Evolutionary conservation across 176 grass and related monocot species (phyloP).

Genomic region (Phoenix roebelenii): DNA sequence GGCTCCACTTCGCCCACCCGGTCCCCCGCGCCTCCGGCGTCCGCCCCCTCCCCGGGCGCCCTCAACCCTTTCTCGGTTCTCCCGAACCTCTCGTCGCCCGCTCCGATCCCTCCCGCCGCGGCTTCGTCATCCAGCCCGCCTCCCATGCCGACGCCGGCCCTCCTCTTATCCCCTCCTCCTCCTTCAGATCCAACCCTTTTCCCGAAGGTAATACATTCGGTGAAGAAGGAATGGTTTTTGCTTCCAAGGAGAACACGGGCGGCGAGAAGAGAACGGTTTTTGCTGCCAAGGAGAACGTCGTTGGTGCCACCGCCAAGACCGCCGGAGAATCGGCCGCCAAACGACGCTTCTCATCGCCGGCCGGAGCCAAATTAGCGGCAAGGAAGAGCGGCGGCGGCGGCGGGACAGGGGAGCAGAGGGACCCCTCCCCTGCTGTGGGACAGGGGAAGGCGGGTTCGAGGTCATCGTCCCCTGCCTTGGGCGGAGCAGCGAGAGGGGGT

Average conservation of each 20-base stretch:
- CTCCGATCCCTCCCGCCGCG: slow-evolving; percentile 21
- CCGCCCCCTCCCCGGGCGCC: slow-evolving; percentile 42
- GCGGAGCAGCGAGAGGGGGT: background rate
- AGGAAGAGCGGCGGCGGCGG: slow-evolving; percentile 5
- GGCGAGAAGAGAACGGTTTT: slow-evolving; percentile 24
- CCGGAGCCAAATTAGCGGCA: slow-evolving; percentile 19
- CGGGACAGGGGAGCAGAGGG: background rate
- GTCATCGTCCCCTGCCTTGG: slow-evolving; percentile 29
- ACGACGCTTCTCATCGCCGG: slow-evolving; percentile 58
- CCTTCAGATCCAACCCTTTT: background rate
- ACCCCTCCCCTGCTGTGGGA: slow-evolving; percentile 22
- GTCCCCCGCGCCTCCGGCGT: slow-evolving; percentile 69
- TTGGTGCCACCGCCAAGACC: slow-evolving; percentile 9
- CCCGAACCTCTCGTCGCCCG: slow-evolving; percentile 56
- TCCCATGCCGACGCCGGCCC: slow-evolving; percentile 39
- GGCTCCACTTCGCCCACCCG: slow-evolving; percentile 53
- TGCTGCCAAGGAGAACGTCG: slow-evolving; percentile 41
- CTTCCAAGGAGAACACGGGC: no score
- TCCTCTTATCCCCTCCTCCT: slow-evolving; percentile 52
- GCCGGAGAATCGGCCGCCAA: background rate
- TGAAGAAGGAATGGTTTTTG: no score
- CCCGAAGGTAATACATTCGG: background rate
- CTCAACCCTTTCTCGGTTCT: slow-evolving; percentile 30
- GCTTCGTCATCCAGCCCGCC: slow-evolving; percentile 65
- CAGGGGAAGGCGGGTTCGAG: slow-evolving; percentile 14